Base-by-base conservation (phyloP, 345 rosid genomes). In the Aethionema arabicum region DNA sequence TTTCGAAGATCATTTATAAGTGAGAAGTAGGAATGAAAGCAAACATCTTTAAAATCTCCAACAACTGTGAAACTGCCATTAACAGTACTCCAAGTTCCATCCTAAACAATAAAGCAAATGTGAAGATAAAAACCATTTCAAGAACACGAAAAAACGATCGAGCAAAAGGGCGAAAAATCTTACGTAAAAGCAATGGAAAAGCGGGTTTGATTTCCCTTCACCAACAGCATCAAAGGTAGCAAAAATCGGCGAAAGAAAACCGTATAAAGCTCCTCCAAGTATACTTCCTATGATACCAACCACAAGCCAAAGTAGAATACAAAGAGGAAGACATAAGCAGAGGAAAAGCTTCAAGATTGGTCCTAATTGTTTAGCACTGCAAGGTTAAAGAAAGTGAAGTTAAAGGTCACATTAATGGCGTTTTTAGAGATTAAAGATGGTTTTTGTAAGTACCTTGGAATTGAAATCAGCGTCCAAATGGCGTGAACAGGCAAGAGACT, bases 171-270 rank as follows among this genome's bases (percentile, higher is more conserved):
- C 13, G 10, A 15, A 27, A 41, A 16, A 7, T 62, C 96, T 66
- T 84, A 90, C 99, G 63, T 76, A 82, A 54, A 90, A 90, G 74
- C 95, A 90, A 76, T 85, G 96, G 70, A 68, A 70, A 47, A 82
- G 44, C 32, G 75, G 67, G 49, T 83, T 55, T 32, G 78, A 72
- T 71, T 93, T 93, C 72, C 96, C 95, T 73, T 87, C 90, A 36
- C 97, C 97, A 57, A 93, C 86, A 37, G 92, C 99, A 69, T 82
- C 88, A 58, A 93, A 93, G 14, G 99, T 93, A 39, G 97, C 95
- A 62, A 87, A 93, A 44, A 85, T 79, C 31, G 99, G 99, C 2
- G 96, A 84, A 53, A 93, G 81, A 67, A 90, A 78, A 29, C 96
- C 97, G 60, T 85, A 87, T 9, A 79, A 32, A 7, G 77, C 69